phyloP scores from a whole-genome alignment of 2,329 filamentous ascomycete genomes.

The Setomelanomma holmii region DNA sequence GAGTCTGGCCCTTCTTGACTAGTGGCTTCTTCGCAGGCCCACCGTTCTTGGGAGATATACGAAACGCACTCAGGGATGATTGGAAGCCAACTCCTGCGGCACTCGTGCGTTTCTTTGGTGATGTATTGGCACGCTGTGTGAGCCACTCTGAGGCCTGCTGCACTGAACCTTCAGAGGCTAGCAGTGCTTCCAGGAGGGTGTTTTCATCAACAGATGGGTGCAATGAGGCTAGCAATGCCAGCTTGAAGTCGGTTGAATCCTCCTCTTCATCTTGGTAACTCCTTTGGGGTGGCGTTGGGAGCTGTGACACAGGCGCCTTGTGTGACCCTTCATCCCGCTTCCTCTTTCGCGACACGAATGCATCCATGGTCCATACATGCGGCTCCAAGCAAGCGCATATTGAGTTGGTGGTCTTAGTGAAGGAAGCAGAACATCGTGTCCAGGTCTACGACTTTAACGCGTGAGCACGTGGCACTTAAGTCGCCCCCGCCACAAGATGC shows the following conservation, averaged over 20 bases:
- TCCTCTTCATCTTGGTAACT: conserved; percentile 63
- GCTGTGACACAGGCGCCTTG: neutral
- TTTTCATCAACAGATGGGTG: conserved; percentile 70
- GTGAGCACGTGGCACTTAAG: conserved; percentile 21
- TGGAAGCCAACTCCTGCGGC: conserved; percentile 50
- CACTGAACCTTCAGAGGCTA: conserved; percentile 80
- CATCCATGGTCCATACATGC: conserved; percentile 39
- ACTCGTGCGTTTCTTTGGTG: conserved; percentile 41
- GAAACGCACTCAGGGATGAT: conserved; percentile 49
- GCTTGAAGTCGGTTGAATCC: conserved; percentile 87
- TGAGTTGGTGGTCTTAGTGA: neutral
- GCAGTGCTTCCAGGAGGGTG: conserved; percentile 76
- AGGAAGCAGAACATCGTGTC: neutral
- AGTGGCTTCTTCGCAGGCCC: conserved; percentile 52
- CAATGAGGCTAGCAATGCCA: conserved; percentile 82
- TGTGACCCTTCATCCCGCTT: conserved; percentile 29
- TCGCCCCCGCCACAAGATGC: conserved; percentile 23
- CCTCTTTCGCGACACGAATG: conserved; percentile 49
- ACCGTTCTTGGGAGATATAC: conserved; percentile 21
- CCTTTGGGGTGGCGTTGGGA: neutral
- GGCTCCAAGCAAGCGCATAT: neutral
- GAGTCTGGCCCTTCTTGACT: conserved; percentile 78
- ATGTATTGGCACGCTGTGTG: conserved; percentile 33
- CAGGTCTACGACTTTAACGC: conserved; percentile 3
- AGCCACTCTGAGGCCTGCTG: conserved; percentile 68